phyloP scores from a whole-genome alignment of 495 filamentous ascomycete species.

The Oidiodendron maius region DNA sequence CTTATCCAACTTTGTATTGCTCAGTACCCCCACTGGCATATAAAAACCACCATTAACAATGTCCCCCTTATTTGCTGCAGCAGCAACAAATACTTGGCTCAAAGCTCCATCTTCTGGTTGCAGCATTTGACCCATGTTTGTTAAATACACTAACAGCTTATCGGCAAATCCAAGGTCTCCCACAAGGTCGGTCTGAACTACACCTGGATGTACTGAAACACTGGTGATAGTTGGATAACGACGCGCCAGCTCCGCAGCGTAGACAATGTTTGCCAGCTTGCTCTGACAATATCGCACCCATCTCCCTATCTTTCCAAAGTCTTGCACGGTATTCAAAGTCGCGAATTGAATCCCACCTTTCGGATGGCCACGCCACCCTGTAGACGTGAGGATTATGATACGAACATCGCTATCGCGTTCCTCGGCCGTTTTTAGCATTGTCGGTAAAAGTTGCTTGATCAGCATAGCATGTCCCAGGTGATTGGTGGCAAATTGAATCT shows the following conservation, averaged over 20 bases:
- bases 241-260: constrained; percentile 49
- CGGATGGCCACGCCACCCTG: constrained; percentile 29
- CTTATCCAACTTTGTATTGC: too few relatives aligned
- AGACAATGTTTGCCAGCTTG: constrained; percentile 70
- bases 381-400: constrained; percentile 33
- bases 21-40: too few relatives aligned
- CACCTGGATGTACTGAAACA: constrained; percentile 61
- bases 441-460: constrained; percentile 55
- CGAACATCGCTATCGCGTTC: constrained; percentile 34
- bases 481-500: constrained; percentile 63
- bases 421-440: constrained; percentile 37
- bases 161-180: too few relatives aligned
- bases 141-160: too few relatives aligned
- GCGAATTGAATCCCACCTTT: constrained; percentile 31
- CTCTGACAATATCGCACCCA: constrained; percentile 52
- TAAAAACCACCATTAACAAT: too few relatives aligned
- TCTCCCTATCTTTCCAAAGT: constrained; percentile 3
- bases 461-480: constrained; percentile 63
- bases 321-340: constrained; percentile 31
- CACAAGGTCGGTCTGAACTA: constrained; percentile 35
- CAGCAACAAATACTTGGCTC: too few relatives aligned
- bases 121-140: too few relatives aligned
- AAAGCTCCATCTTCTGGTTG: too few relatives aligned
- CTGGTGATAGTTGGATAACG: constrained; percentile 50
- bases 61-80: too few relatives aligned